Conservation (phyloP, 441 rosid species). For the Viola pubescens region DNA sequence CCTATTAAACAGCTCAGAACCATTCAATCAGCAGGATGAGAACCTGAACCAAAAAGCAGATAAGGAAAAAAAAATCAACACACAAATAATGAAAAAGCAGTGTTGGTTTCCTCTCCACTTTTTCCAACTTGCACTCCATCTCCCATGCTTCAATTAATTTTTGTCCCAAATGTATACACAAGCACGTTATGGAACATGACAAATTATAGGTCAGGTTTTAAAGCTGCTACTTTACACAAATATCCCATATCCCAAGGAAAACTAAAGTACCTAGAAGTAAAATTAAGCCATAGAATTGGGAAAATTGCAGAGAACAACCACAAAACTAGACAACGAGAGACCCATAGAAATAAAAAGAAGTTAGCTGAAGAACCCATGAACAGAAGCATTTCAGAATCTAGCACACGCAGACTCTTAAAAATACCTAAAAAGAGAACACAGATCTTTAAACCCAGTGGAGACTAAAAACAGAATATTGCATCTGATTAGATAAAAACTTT, state of each 20-base stretch:
- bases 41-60: slow-evolving; percentile 30
- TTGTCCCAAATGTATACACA: not conserved
- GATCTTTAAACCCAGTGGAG: too few relatives aligned
- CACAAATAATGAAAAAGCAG: slow-evolving; percentile 9
- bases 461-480: too few relatives aligned
- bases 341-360: slow-evolving; percentile 5
- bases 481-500: too few relatives aligned
- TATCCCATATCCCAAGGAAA: slow-evolving; percentile 7
- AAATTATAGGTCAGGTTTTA: slow-evolving; percentile 20
- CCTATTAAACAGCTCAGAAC: slow-evolving; percentile 31
- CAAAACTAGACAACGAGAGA: slow-evolving; percentile 6
- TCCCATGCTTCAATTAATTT: slow-evolving; percentile 18
- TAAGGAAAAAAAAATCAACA: slow-evolving; percentile 16
- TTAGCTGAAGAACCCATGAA: too few relatives aligned
- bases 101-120: slow-evolving; percentile 14
- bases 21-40: slow-evolving; percentile 32
- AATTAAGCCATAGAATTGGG: slow-evolving; percentile 13
- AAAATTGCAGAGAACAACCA: slow-evolving; percentile 2
- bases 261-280: slow-evolving; percentile 11
- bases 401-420: too few relatives aligned
- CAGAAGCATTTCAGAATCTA: too few relatives aligned
- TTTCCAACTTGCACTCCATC: slow-evolving; percentile 23
- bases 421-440: too few relatives aligned
- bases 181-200: slow-evolving; percentile 5
- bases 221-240: slow-evolving; percentile 9